Evolutionary conservation across 331 rosid species (phyloP), one percentile per base, ranked within the genome.

Genomic region (Cydonia oblonga): DNA sequence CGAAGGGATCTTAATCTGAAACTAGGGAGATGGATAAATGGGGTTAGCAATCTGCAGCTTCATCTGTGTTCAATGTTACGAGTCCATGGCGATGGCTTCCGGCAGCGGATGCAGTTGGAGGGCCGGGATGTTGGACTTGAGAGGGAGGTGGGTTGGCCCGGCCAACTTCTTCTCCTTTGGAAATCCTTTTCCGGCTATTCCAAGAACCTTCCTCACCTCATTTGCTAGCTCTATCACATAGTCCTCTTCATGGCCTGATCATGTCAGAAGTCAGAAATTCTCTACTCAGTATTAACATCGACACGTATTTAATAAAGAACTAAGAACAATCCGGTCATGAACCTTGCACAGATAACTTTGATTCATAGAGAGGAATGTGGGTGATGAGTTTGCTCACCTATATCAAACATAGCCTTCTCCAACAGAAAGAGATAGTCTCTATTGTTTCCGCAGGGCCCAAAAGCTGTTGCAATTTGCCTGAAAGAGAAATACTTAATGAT

Each of bases 391-490:
- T 61, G 60, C 86, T 79, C 73, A 95, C 99, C 97, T 19, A 95
- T 88, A 76, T 84, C 92, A 69, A 70, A 67, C 99, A 91, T 46
- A 73, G 97, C 97, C 76, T 88, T 95, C 77, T 95, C 97, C 61
- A 95, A 68, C 57, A 72, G 84, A 80, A 95, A 95, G 70, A 95
- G 52, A 54, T 95, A 95, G 71, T 95, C 97, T 62, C 90, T 83
- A 46, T 91, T 95, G 82, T 95, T 88, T 64, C 99, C 99, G 26
- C 93, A 91, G 23, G 99, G 99, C 1, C 99, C 99, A 74, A 15
- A 7, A n/a, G 99, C 96, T 58, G 96, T 88, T 67, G 99, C 97
- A 70, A 95, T 95, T 91, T 95, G 96, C 74, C 98, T 95, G 90
- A 54, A 77, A 49, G 54, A 6, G n/a, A 6, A 16, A 49, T 16